Percentiles rank a stretch among this genome's conserved stretches.
Evolutionary conservation across 371 early-diverging fungal genomes (phyloP).

Genomic region (Rhizopus stolonifer): DNA sequence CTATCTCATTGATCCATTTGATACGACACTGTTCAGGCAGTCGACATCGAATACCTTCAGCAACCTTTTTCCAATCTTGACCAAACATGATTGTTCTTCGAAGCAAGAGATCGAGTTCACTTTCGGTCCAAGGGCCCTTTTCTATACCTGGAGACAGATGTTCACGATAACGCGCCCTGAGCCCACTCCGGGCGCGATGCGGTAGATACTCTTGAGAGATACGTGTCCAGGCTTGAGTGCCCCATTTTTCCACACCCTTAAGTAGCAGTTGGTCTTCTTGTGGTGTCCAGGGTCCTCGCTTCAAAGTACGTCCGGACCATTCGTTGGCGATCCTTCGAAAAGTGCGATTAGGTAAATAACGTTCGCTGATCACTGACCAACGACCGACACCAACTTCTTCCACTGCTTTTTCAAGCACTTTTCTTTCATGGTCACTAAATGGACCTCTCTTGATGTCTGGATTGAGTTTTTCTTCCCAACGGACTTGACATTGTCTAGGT

Average conservation of each 20-base stretch:
- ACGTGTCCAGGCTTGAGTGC: slow-evolving; percentile 23
- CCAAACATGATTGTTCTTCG: slow-evolving; percentile 40
- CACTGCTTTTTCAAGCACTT: slow-evolving; percentile 17
- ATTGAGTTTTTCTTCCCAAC: slow-evolving; percentile 27
- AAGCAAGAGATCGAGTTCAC: slow-evolving; percentile 36
- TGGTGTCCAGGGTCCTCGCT: slow-evolving; percentile 11
- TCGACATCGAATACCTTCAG: slow-evolving; percentile 40
- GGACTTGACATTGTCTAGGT: slow-evolving; percentile 13
- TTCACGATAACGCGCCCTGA: slow-evolving; percentile 22
- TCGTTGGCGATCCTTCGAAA: slow-evolving; percentile 23
- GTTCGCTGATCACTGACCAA: slow-evolving; percentile 23
- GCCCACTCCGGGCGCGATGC: slow-evolving; percentile 11
- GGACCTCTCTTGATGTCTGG: slow-evolving; percentile 31
- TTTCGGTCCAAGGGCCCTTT: slow-evolving; percentile 24
- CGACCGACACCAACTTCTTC: slow-evolving; percentile 20
- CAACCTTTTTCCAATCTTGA: slow-evolving; percentile 40
- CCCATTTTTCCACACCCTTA: slow-evolving; percentile 23
- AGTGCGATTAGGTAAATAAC: slow-evolving; percentile 34
- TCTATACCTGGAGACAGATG: slow-evolving; percentile 12
- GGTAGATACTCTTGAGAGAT: slow-evolving; percentile 27
- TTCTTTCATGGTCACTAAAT: slow-evolving; percentile 21
- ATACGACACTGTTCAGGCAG: slow-evolving; percentile 21
- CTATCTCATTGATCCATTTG: slow-evolving; percentile 29
- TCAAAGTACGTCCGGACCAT: slow-evolving; percentile 11
- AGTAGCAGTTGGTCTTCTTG: slow-evolving; percentile 35